Conservation (phyloP, 805 yeast species). For the Grigorovia transvaalensis region DNA sequence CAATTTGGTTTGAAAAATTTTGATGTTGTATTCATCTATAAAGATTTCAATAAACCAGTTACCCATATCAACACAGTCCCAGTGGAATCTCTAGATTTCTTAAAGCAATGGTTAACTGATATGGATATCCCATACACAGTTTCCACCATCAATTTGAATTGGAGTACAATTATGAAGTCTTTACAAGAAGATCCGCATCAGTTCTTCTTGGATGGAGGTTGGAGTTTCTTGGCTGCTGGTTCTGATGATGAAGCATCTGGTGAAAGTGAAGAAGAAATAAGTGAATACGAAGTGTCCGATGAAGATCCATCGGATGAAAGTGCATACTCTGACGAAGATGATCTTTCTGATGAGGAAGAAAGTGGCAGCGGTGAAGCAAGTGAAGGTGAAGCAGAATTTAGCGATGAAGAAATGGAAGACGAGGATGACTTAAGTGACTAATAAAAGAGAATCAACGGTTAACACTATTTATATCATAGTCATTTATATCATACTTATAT, state of each 20-base stretch:
- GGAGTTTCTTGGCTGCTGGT: conserved; percentile 86
- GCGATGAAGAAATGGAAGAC: conserved; percentile 31
- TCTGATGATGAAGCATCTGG: conserved; percentile 68
- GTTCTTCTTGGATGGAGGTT: conserved; percentile 90
- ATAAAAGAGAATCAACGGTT: not conserved
- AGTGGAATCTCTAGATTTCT: conserved; percentile 80
- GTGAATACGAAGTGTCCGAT: conserved; percentile 37
- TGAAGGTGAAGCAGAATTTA: conserved; percentile 18
- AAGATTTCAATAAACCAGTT: conserved; percentile 79
- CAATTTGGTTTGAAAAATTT: conserved; percentile 95
- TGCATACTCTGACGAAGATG: conserved; percentile 31
- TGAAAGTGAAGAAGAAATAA: conserved; percentile 56
- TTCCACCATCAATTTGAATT: conserved; percentile 90
- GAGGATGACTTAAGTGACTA: conserved; percentile 27
- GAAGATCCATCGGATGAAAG: conserved; percentile 37
- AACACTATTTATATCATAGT: too few species aligned
- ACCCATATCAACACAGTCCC: conserved; percentile 93
- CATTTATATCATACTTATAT: not conserved
- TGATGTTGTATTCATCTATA: conserved; percentile 92
- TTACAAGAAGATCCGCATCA: conserved; percentile 86
- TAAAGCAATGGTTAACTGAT: conserved; percentile 95
- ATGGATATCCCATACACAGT: conserved; percentile 92
- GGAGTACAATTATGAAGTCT: conserved; percentile 94
- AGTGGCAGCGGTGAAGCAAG: conserved; percentile 24
- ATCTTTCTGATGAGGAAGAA: conserved; percentile 29